Evolutionary conservation across 306 rosid species (phyloP).

Genomic region (Castanea sativa): DNA sequence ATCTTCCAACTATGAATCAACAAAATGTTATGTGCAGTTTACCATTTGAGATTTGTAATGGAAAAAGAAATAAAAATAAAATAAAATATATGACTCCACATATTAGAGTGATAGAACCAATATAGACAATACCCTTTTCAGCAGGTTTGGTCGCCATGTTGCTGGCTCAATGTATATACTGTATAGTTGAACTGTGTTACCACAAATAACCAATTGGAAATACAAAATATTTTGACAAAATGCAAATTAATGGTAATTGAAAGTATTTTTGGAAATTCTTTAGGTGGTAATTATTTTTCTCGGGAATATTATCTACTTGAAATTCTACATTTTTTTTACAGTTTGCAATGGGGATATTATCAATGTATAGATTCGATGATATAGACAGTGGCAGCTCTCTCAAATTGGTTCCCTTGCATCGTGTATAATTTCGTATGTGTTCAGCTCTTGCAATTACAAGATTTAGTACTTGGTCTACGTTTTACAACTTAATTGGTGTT

Average conservation of each 20-base stretch:
- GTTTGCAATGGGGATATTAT: slow-evolving; percentile 65
- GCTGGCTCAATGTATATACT: neutral
- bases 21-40: neutral
- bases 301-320: no score
- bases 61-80: neutral
- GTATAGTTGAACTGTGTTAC: neutral
- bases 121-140: neutral
- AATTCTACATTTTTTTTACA: no score
- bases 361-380: slow-evolving; percentile 89
- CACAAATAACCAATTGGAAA: neutral
- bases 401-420: slow-evolving; percentile 76
- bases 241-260: neutral
- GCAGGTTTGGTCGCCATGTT: neutral
- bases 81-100: neutral
- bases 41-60: neutral
- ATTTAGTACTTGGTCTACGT: neutral
- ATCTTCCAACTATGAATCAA: slow-evolving; percentile 5
- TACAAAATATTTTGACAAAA: neutral
- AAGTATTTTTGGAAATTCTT: neutral
- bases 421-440: slow-evolving; percentile 80
- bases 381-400: slow-evolving; percentile 98
- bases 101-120: neutral
- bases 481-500: slow-evolving; percentile 11
- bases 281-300: neutral
- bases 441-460: slow-evolving; percentile 25